phyloP scores from a whole-genome alignment of 2,329 filamentous ascomycete genomes.

The Pestalotiopsis sp. region DNA sequence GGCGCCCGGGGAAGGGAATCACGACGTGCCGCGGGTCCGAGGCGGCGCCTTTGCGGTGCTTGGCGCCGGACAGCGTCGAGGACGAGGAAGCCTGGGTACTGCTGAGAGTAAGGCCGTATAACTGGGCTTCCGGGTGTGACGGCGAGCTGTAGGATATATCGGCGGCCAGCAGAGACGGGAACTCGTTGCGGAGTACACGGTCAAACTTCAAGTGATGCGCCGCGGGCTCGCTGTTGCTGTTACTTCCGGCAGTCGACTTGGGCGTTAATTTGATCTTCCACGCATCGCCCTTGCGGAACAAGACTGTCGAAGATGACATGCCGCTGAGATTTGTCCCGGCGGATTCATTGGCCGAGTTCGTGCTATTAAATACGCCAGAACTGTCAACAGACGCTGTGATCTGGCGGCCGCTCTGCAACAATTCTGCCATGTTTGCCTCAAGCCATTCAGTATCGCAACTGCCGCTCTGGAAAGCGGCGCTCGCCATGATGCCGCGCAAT shows the following conservation, averaged over 20 bases:
- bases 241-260: constrained; percentile 20
- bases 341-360: not conserved
- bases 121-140: constrained; percentile 11
- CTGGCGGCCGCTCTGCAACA: constrained; percentile 27
- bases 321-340: not conserved
- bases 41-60: constrained; percentile 51
- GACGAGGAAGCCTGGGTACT: constrained; percentile 39
- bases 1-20: constrained; percentile 59
- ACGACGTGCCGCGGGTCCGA: constrained; percentile 53
- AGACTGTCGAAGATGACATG: constrained; percentile 33
- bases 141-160: constrained; percentile 52
- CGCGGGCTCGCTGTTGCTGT: constrained; percentile 26
- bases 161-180: constrained; percentile 56
- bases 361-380: not conserved
- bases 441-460: constrained; percentile 61
- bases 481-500: constrained; percentile 54
- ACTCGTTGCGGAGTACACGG: constrained; percentile 60
- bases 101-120: constrained; percentile 8
- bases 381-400: constrained; percentile 1
- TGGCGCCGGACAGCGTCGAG: constrained; percentile 47
- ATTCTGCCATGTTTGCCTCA: constrained; percentile 44
- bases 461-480: constrained; percentile 50
- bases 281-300: constrained; percentile 62
- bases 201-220: constrained; percentile 56
- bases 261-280: constrained; percentile 55